Conservation (phyloP, 2,329 filamentous ascomycete genomes). For the Venturia asperata region DNA sequence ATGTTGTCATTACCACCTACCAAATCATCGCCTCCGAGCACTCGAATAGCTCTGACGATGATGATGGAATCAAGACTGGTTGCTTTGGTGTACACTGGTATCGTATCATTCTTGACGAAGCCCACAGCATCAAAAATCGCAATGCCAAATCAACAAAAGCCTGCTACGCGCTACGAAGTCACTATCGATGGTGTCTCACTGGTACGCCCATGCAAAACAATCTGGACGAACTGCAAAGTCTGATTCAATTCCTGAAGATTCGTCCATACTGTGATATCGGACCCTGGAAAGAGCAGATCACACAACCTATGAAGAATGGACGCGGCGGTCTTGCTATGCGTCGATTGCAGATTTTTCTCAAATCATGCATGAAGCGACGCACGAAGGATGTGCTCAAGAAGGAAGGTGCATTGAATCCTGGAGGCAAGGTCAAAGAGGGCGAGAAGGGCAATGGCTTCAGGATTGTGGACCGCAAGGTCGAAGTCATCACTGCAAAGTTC, state of each 20-base stretch:
- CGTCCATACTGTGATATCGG: conserved; percentile 80
- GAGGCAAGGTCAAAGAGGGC: conserved; percentile 56
- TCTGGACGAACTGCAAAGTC: conserved; percentile 86
- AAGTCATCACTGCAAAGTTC: conserved; percentile 71
- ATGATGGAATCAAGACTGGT: conserved; percentile 61
- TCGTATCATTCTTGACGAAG: conserved; percentile 89
- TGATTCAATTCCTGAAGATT: conserved; percentile 88
- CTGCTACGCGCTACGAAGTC: conserved; percentile 72
- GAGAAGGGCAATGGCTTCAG: conserved; percentile 62
- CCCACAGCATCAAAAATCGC: conserved; percentile 96
- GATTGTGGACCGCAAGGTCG: conserved; percentile 83
- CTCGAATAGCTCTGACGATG: conserved; percentile 56
- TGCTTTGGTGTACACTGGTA: conserved; percentile 95
- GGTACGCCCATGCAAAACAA: conserved; percentile 99
- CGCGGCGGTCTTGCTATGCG: conserved; percentile 83
- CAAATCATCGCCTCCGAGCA: conserved; percentile 92
- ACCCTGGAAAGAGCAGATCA: conserved; percentile 89
- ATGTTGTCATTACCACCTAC: conserved; percentile 96
- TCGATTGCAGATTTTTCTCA: conserved; percentile 74
- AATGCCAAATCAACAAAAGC: conserved; percentile 94
- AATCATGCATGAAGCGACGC: conserved; percentile 96
- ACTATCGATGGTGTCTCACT: conserved; percentile 93
- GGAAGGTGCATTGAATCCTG: conserved; percentile 71
- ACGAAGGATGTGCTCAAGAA: conserved; percentile 95
- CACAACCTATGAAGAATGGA: conserved; percentile 79